Evolutionary conservation across 2,329 filamentous ascomycete species (phyloP), one percentile per base, ranked within the genome.

Genomic region (Paraphaeosphaeria minitans): DNA sequence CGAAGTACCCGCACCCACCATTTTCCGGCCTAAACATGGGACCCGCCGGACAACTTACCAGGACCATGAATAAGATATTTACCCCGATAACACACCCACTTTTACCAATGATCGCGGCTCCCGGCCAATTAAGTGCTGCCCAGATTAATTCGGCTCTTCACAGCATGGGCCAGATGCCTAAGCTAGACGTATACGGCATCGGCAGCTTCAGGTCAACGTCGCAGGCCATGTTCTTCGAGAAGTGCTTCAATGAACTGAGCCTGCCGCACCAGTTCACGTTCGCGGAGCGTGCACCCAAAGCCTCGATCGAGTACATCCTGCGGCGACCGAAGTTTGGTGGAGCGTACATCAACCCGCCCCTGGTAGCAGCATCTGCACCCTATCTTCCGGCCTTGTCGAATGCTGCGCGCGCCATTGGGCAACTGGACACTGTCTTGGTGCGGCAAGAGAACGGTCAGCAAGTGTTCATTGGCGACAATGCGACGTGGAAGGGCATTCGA

Each of bases 11-110:
- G 9, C 83, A 89, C 9, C 91, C 91, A 10, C 89, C 90, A 0
- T 82, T 96, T 35, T 95, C 91, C 1, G 91, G 90, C 7, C 86
- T 96, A 65, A 95, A 95, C 75, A 95, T 95, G 91, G 91, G 91
- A 27, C 88, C 91, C 66, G 86, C 87, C n/a, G 92, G 92, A 12
- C 92, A 96, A 71, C 85, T 96, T 51, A 95, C 92, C 1, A 85
- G 92, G 67, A 90, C 90, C 0, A 81, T 95, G 58, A 96, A 96
- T 77, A 91, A 89, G 56, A 89, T 94, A 61, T 94, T 96, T 74
- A 93, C 91, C 0, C 91, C 92, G 27, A 93, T 96, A 71, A 96
- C 92, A 0, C 92, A 96, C 69, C 91, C 92, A 1, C 81, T 95
- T 10, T 82, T 96, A 3, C 92, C 92, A 9, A 88, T 93, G 70